phyloP scores from a whole-genome alignment of 2,329 filamentous ascomycete species.

The Aureobasidium leucospermi region DNA sequence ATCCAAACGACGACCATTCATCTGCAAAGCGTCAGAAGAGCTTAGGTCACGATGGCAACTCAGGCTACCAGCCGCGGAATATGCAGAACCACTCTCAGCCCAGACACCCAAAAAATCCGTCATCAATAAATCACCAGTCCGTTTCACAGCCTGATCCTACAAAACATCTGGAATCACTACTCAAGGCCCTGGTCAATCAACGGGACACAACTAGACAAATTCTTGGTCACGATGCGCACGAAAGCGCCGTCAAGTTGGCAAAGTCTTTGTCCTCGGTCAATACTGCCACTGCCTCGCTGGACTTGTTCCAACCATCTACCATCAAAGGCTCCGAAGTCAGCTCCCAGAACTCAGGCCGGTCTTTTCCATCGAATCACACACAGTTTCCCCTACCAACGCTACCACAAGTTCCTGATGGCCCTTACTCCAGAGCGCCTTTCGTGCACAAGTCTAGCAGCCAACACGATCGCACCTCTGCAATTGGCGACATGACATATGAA shows the following conservation, averaged over 20 bases:
- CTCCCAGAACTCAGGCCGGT: slow-evolving; percentile 14
- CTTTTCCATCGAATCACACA: slow-evolving; percentile 13
- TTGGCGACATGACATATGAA: slow-evolving; percentile 55
- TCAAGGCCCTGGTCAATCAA: neutral
- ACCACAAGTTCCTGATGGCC: slow-evolving; percentile 21
- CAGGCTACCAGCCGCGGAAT: neutral
- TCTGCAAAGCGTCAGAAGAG: neutral
- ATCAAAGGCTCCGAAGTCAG: slow-evolving; percentile 14
- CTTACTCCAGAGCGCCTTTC: slow-evolving; percentile 25
- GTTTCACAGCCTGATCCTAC: slow-evolving; percentile 5
- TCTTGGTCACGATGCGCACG: slow-evolving; percentile 3
- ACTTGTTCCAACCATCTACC: slow-evolving; percentile 7
- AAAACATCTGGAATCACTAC: slow-evolving; percentile 1
- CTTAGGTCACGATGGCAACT: neutral
- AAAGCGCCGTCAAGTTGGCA: slow-evolving; percentile 2
- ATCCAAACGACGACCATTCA: neutral
- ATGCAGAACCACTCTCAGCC: neutral
- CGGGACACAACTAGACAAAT: neutral
- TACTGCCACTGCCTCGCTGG: slow-evolving; percentile 1
- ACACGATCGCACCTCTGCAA: slow-evolving; percentile 20
- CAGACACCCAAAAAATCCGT: neutral
- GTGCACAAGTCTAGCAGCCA: slow-evolving; percentile 25
- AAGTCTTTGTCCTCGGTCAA: slow-evolving; percentile 8
- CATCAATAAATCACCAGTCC: neutral
- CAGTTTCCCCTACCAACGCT: slow-evolving; percentile 22